A percentile compares a stretch with the other conserved stretches of the same genome.
phyloP scores from a whole-genome alignment of 345 rosid species.

The Brassica rapa region DNA sequence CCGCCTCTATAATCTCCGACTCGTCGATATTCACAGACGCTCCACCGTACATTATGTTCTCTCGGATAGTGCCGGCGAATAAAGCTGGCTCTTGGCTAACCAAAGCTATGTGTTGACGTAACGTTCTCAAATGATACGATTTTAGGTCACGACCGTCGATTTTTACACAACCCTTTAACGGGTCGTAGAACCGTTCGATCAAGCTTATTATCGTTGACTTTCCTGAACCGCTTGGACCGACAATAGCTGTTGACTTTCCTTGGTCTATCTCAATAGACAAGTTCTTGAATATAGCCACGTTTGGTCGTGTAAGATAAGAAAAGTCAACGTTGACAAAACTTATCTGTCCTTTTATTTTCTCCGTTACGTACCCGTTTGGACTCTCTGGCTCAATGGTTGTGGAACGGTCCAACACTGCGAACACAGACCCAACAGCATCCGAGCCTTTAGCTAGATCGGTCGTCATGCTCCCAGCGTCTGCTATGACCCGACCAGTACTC shows the following conservation, averaged over 20 bases:
- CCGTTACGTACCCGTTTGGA: slow-evolving; percentile 39
- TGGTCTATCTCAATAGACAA: slow-evolving; percentile 57
- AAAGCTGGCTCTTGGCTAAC: slow-evolving; percentile 75
- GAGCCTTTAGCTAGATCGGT: slow-evolving; percentile 60
- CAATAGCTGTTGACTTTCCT: slow-evolving; percentile 67
- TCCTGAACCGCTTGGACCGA: slow-evolving; percentile 76
- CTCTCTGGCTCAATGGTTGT: slow-evolving; percentile 57
- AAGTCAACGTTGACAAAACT: slow-evolving; percentile 51
- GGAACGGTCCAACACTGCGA: slow-evolving; percentile 50
- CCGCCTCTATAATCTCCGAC: slow-evolving; percentile 52
- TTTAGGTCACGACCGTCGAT: slow-evolving; percentile 56
- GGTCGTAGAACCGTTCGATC: slow-evolving; percentile 69
- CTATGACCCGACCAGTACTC: slow-evolving; percentile 55
- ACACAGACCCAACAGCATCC: slow-evolving; percentile 47
- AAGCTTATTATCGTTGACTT: slow-evolving; percentile 66
- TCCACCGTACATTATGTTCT: slow-evolving; percentile 57
- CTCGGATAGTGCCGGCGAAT: slow-evolving; percentile 59
- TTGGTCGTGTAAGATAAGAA: slow-evolving; percentile 58
- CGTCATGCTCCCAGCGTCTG: slow-evolving; percentile 71
- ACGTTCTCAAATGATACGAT: slow-evolving; percentile 52
- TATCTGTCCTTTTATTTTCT: slow-evolving; percentile 46
- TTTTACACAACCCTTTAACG: slow-evolving; percentile 48
- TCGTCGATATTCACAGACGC: slow-evolving; percentile 38
- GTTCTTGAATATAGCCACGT: slow-evolving; percentile 48
- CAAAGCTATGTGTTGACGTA: slow-evolving; percentile 61